Base-by-base conservation (phyloP, 495 filamentous ascomycete genomes). In the Hyaloscypha bicolor region DNA sequence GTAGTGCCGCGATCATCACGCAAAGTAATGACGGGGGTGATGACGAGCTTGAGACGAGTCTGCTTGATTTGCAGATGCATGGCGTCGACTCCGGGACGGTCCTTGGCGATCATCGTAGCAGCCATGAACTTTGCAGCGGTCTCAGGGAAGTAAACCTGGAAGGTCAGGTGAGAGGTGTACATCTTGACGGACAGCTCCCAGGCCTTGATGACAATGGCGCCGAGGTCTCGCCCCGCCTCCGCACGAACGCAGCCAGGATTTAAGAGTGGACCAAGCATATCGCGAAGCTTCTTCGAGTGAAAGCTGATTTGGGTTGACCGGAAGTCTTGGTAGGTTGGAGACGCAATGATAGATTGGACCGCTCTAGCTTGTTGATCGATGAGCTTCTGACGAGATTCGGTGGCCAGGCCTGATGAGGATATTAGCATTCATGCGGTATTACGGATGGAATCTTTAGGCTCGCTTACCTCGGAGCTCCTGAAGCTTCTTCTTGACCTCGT, bases 11-110 rank as follows among this genome's bases (percentile, higher is more conserved):
- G 56, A 21, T 76, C 75, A 45, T 73, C 71, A 4, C 77, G 64
- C 59, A 76, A 53, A 2, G 72, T 76, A 19, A 79, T 66, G 22
- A 71, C 68, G 8, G 78, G 78, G 19, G 78, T 79, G 19, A 77
- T 69, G 52, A 76, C 74, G 2, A 78, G 66, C 70, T 72, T 73
- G 9, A 80, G 52, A n/a, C 77, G 76, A 22, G 60, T 53, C 32
- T 75, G 71, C 6, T 63, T 59, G 19, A 64, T 56, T 61, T 79
- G 74, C 5, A 79, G 60, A n/a, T 75, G 72, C 16, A 64, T 56
- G 12, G 62, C 51, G 35, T 71, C 59, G 16, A 61, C 1, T 6
- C 48, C 2, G 16, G 57, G 63, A 12, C 67, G 65, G 37, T 68
- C 66, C 64, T 75, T 75, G 6, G 45, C 58, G 9, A 75, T 63